Conservation (phyloP, 148 eudicot genomes). For the Chenopodium berlandieri region DNA sequence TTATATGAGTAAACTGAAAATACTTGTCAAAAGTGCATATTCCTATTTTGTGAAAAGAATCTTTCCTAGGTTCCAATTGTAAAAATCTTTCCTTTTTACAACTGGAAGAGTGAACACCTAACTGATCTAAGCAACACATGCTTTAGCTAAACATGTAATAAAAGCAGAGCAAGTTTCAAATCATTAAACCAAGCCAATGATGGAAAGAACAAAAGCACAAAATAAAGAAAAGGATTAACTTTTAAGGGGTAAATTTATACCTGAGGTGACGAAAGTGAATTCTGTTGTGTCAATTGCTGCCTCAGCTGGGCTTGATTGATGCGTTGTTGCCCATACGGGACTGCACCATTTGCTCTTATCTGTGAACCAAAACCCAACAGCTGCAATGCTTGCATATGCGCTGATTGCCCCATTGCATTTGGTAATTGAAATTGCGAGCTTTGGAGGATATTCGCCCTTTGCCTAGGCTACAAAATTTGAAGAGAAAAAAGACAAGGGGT, state of each 20-base stretch:
- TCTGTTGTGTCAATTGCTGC: conserved; percentile 67
- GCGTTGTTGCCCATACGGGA: conserved; percentile 64
- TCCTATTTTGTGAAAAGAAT: not conserved
- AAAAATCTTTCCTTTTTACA: not conserved
- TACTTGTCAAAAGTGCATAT: not conserved
- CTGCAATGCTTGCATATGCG: conserved; percentile 77
- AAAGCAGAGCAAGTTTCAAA: conserved; percentile 2
- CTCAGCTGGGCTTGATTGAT: conserved; percentile 57
- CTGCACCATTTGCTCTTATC: conserved; percentile 60
- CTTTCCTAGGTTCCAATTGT: not conserved
- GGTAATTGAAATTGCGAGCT: conserved; percentile 70
- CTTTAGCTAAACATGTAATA: not conserved
- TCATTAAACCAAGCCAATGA: not conserved
- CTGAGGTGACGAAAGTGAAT: conserved; percentile 62
- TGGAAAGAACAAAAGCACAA: conserved; percentile 1
- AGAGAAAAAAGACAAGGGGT: not conserved
- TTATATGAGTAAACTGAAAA: not conserved
- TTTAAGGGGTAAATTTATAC: conserved; percentile 33
- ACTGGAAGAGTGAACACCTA: not conserved
- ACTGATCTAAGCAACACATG: not conserved
- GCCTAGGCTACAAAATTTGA: conserved; percentile 64
- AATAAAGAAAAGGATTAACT: not conserved
- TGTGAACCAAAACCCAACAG: conserved; percentile 75
- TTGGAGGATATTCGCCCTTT: conserved; percentile 64
- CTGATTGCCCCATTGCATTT: conserved; percentile 61